Conservation (phyloP, 352 stramenopile species). For the Globisporangium echinulatum region DNA sequence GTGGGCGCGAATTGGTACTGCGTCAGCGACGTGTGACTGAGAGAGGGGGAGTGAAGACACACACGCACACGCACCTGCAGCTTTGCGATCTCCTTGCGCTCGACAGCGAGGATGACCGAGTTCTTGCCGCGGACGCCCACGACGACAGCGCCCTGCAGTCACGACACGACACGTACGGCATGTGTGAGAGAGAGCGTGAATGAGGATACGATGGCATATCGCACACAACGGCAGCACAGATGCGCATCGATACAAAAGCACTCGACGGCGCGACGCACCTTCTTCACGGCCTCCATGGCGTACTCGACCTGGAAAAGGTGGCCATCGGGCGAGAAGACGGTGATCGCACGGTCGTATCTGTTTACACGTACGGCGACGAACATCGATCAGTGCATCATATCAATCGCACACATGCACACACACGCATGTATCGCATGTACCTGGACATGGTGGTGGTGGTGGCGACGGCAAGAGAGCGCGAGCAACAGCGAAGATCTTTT, state of each 20-base stretch:
- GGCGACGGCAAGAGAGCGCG: not conserved
- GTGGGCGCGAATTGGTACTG: not conserved
- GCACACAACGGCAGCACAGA: not conserved
- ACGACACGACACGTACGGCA: not conserved
- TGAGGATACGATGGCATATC: not conserved
- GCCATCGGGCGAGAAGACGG: constrained; percentile 98
- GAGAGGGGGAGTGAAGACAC: not conserved
- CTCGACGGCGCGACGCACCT: constrained; percentile 27
- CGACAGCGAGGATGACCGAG: constrained; percentile 92
- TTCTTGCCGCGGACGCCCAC: constrained; percentile 96
- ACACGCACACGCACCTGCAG: constrained; percentile 57
- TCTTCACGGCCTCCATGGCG: constrained; percentile 99
- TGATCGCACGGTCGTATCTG: constrained; percentile 99
- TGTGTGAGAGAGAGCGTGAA: not conserved
- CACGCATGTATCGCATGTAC: not conserved
- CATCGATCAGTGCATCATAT: not conserved
- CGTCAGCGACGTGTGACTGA: not conserved
- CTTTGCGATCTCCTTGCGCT: constrained; percentile 87
- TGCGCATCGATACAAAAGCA: not conserved
- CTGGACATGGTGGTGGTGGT: not conserved
- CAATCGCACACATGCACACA: not conserved
- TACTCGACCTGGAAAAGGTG: constrained; percentile 99
- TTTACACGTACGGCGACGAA: not conserved
- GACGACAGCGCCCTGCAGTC: constrained; percentile 85
- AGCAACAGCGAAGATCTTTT: not conserved